Evolutionary conservation across 148 eudicot species (phyloP).

Genomic region (Vaccinium darrowii): DNA sequence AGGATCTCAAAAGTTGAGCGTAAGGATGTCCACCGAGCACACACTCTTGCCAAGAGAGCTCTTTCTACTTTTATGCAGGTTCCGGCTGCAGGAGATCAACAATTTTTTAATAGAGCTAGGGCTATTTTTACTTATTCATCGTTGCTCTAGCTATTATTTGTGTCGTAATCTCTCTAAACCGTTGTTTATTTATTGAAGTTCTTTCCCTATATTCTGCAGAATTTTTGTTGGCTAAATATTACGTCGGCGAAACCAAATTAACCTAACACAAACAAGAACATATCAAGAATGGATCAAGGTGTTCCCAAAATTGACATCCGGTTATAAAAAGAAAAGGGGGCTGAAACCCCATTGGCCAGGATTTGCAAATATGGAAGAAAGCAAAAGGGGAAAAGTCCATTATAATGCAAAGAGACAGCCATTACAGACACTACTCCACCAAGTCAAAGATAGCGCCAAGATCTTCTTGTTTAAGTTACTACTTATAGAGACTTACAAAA

Average conservation of each 20-base stretch:
- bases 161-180: no score
- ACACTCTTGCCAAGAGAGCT: no score
- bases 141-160: no score
- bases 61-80: no score
- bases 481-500: conserved; percentile 7
- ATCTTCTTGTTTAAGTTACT: conserved; percentile 12
- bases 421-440: conserved; percentile 20
- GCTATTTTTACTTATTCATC: no score
- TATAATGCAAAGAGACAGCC: conserved; percentile 11
- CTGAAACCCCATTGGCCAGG: conserved; percentile 7
- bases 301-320: conserved; percentile 13
- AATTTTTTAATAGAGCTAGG: no score
- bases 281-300: conserved; percentile 21
- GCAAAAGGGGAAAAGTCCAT: conserved; percentile 7
- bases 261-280: conserved; percentile 12
- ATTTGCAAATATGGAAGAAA: conserved; percentile 12
- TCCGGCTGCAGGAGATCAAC: no score
- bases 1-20: no score
- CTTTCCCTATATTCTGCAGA: background rate
- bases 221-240: background rate
- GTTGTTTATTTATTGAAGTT: no score
- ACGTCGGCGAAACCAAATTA: background rate
- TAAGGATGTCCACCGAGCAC: no score
- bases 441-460: conserved; percentile 23
- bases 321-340: background rate